These are phyloP conservation scores for Senecio squalidus DNA, from an alignment of 140 eudicot species.

Conservation along the genomic window DNA sequence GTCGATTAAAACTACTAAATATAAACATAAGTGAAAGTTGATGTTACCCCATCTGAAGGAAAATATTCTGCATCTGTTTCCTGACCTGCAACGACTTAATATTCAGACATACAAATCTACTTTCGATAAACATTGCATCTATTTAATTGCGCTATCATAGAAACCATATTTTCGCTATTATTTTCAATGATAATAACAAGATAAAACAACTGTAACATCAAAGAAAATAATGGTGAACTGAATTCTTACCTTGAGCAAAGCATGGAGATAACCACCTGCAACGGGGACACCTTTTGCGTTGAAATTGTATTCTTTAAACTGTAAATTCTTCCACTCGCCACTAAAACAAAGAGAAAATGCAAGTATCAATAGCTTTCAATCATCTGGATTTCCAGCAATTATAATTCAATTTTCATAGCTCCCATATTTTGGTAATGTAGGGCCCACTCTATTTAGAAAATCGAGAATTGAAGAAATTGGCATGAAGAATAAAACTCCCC, in stretches of 20 bases:
- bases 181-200: not conserved
- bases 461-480: not conserved
- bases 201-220: not conserved
- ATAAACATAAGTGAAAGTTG: slow-evolving; percentile 4
- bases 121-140: not conserved
- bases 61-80: slow-evolving; percentile 73
- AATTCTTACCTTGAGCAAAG: slow-evolving; percentile 77
- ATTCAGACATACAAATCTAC: slow-evolving; percentile 11
- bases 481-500: not conserved
- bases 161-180: not conserved
- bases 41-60: slow-evolving; percentile 91
- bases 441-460: not conserved
- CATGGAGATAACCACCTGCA: slow-evolving; percentile 91
- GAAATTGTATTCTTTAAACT: slow-evolving; percentile 87
- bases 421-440: not conserved
- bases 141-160: not conserved
- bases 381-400: slow-evolving; percentile 4
- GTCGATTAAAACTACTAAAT: not conserved
- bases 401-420: not conserved
- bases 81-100: slow-evolving; percentile 48
- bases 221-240: not conserved
- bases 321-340: slow-evolving; percentile 81
- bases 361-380: slow-evolving; percentile 6
- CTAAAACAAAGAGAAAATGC: slow-evolving; percentile 30
- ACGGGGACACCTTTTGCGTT: slow-evolving; percentile 77